phyloP scores from a whole-genome alignment of 257 asterid genomes.

The Przewalskia tangutica region DNA sequence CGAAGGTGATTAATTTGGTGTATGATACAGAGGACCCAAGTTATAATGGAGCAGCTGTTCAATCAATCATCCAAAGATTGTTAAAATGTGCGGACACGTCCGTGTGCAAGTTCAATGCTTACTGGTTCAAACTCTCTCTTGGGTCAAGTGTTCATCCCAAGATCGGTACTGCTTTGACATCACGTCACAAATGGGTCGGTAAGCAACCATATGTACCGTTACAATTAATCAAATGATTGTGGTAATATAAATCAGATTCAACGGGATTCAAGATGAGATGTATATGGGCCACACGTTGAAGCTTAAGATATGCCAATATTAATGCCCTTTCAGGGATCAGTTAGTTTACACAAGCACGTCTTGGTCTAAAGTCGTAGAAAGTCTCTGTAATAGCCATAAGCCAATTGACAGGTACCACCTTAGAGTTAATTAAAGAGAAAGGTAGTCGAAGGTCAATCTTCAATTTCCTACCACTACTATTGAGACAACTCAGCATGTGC shows the following conservation, averaged over 20 bases:
- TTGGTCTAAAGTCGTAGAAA: not conserved
- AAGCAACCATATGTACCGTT: not conserved
- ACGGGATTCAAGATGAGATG: not conserved
- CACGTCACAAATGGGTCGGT: not conserved
- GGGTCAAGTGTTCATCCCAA: not conserved
- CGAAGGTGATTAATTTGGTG: not conserved
- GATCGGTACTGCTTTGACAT: not conserved
- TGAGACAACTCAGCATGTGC: not conserved
- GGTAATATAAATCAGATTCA: not conserved
- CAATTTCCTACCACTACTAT: slow-evolving; percentile 3
- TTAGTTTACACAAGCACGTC: not conserved
- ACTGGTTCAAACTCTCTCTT: not conserved
- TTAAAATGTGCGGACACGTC: not conserved
- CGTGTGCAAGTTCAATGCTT: not conserved
- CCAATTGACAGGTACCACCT: not conserved
- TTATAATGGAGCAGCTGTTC: not conserved
- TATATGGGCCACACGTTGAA: not conserved
- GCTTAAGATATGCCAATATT: not conserved
- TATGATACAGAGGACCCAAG: not conserved
- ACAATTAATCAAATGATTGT: not conserved
- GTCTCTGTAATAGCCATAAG: not conserved
- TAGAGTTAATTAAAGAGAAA: not conserved
- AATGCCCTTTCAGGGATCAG: not conserved
- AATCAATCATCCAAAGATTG: not conserved
- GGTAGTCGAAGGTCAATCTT: not conserved